Conservation (phyloP, 2,329 filamentous ascomycete genomes). For the Calycina marina region DNA sequence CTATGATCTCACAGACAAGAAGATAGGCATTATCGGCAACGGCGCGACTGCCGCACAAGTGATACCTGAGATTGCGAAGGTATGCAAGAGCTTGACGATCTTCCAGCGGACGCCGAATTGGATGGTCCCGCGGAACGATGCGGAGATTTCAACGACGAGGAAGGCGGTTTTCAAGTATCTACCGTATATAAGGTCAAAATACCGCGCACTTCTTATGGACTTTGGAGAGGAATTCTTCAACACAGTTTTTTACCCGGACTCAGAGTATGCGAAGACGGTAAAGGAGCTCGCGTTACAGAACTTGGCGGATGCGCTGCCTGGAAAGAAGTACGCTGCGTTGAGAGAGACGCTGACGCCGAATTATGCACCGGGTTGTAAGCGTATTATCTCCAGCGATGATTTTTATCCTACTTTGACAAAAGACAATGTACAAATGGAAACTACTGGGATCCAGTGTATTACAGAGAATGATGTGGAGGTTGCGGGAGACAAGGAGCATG, state of each 20-base stretch:
- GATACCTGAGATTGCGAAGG: not conserved
- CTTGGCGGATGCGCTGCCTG: constrained; percentile 32
- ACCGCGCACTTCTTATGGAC: too few species aligned
- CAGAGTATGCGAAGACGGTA: constrained; percentile 21
- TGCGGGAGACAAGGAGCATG: constrained; percentile 25
- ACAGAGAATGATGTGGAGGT: constrained; percentile 32
- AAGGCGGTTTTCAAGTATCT: constrained; percentile 38
- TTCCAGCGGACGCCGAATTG: not conserved
- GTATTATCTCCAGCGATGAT: constrained; percentile 39
- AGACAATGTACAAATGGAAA: constrained; percentile 36
- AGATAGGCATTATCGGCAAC: constrained; percentile 44
- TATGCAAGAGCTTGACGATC: not conserved
- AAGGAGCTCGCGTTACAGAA: constrained; percentile 23
- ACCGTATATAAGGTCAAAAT: too few species aligned
- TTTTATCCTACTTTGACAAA: constrained; percentile 35
- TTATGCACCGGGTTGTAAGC: constrained; percentile 39
- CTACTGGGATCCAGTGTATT: constrained; percentile 30
- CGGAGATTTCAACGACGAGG: constrained; percentile 36
- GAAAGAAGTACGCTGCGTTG: constrained; percentile 29
- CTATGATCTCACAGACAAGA: constrained; percentile 37
- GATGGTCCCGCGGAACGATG: constrained; percentile 32
- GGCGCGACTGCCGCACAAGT: constrained; percentile 30
- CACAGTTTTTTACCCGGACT: constrained; percentile 23
- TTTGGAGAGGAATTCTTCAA: constrained; percentile 33
- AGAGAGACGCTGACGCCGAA: constrained; percentile 37